Percentiles rank a stretch among this genome's conserved stretches.
Evolutionary conservation across 306 rosid genomes (phyloP).

Genomic region (Begonia loranthoides): DNA sequence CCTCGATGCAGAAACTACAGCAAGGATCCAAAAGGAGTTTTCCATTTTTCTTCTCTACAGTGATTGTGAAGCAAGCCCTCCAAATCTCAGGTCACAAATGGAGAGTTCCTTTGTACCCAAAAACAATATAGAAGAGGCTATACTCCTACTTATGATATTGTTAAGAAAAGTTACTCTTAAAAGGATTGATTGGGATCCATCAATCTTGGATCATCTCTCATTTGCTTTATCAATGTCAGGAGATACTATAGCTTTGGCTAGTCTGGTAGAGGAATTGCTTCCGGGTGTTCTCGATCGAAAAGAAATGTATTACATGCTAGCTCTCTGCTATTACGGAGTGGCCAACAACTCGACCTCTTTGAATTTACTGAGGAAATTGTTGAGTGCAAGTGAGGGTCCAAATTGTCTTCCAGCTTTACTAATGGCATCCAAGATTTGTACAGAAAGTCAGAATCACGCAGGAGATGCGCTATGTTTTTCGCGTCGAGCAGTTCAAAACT

Average conservation of each 20-base stretch:
- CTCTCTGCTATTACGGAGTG: slow-evolving; percentile 76
- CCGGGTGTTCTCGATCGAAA: slow-evolving; percentile 45
- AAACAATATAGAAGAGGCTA: slow-evolving; percentile 89
- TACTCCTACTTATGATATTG: slow-evolving; percentile 76
- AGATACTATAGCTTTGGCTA: slow-evolving; percentile 57
- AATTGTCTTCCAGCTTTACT: slow-evolving; percentile 52
- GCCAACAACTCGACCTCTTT: slow-evolving; percentile 54
- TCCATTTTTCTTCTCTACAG: slow-evolving; percentile 67
- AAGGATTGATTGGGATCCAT: slow-evolving; percentile 86
- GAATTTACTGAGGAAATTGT: slow-evolving; percentile 55
- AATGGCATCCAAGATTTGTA: slow-evolving; percentile 81
- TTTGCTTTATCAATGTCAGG: slow-evolving; percentile 82
- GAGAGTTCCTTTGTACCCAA: slow-evolving; percentile 69
- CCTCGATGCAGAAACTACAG: slow-evolving; percentile 41
- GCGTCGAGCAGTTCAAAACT: slow-evolving; percentile 34
- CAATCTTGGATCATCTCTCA: slow-evolving; percentile 86
- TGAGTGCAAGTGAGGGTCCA: slow-evolving; percentile 46
- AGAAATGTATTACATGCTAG: slow-evolving; percentile 44
- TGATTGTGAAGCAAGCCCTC: slow-evolving; percentile 76
- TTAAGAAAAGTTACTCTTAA: slow-evolving; percentile 40
- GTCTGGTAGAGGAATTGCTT: slow-evolving; percentile 59
- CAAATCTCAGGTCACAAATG: slow-evolving; percentile 70
- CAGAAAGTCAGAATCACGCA: slow-evolving; percentile 35
- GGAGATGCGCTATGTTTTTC: slow-evolving; percentile 55
- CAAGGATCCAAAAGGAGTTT: slow-evolving; percentile 78